Base-by-base conservation (phyloP, 2,329 filamentous ascomycete species). In the Claviceps fusiformis region DNA sequence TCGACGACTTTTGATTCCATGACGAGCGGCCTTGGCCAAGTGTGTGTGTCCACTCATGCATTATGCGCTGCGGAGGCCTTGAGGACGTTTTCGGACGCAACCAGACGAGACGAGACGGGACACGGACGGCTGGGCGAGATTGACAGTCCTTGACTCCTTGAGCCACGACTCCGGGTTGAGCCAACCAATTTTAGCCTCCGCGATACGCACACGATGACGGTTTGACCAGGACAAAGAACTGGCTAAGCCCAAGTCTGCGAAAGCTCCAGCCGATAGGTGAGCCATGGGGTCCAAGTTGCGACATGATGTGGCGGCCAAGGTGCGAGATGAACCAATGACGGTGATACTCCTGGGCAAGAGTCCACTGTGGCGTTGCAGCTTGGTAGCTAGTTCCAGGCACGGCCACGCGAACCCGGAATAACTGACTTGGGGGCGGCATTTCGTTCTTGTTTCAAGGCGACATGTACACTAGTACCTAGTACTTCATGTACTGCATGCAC, bases 341-440 rank as follows among this genome's bases (percentile, higher is more conserved):
- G 5, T n/a, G 11, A 4, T 43, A 33, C n/a, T 44, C 37, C 46
- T 43, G 46, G 43, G 13, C 45, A 1, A 13, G 7, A 9, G 27
- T 44, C 48, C 54, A 15, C 27, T 55, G 50, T 55, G 54, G 54
- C 54, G 50, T 37, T 6, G 8, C 37, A 35, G 44, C 13, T 3
- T 13, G 15, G 37, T 15, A 9, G 47, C 39, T 54, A 54, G 54
- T 48, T 55, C 50, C 54, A 55, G 54, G 54, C 49, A 55, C 54
- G 35, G 44, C 15, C 35, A 44, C 47, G 41, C 53, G 47, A 50
- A 51, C 37, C 41, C 41, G 45, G 53, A 50, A 44, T 43, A 52
- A 49, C 24, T 31, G 19, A 31, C 11, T 2, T 5, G 17, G 49
- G 49, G 24, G 37, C 31, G 45, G 37, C 19, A 49, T 33, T 8